phyloP scores from a whole-genome alignment of 352 stramenopile species.

The Phytophthora aleatoria region DNA sequence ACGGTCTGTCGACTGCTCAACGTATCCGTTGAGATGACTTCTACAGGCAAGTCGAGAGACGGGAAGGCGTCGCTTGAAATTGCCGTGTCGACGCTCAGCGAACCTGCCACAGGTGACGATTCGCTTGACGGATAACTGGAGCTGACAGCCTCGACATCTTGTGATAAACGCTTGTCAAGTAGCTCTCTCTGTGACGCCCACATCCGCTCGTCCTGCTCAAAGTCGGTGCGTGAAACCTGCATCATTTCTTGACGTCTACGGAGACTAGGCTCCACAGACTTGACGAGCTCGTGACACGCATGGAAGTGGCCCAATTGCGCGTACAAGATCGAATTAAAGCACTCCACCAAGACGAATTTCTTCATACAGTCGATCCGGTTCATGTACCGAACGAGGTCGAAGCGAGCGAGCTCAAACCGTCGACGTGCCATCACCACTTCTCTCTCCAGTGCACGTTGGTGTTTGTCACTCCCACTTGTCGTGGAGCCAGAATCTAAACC shows the following conservation, averaged over 20 bases:
- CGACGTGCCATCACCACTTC: conserved; percentile 65
- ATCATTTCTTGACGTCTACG: conserved; percentile 74
- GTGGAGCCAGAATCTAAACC: conserved; percentile 16
- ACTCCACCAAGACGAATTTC: conserved; percentile 85
- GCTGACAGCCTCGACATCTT: conserved; percentile 49
- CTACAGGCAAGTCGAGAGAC: conserved; percentile 69
- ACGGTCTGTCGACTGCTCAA: conserved; percentile 50
- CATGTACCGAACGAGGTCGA: conserved; percentile 84
- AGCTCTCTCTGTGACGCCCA: conserved; percentile 70
- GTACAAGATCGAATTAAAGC: conserved; percentile 85
- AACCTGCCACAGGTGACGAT: conserved; percentile 13
- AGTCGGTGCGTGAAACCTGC: conserved; percentile 64
- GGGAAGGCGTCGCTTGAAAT: conserved; percentile 34
- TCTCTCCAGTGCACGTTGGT: conserved; percentile 62
- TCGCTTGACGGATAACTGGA: conserved; percentile 22
- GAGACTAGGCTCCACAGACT: conserved; percentile 73
- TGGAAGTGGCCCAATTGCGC: conserved; percentile 83
- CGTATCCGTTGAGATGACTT: conserved; percentile 79
- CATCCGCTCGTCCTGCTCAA: conserved; percentile 79
- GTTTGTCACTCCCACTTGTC: conserved; percentile 34
- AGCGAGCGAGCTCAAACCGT: conserved; percentile 83
- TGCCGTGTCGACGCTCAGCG: conserved; percentile 22
- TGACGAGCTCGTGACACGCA: conserved; percentile 80
- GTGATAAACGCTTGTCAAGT: conserved; percentile 58
- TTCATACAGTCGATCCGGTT: conserved; percentile 86